These are phyloP conservation scores for Rhodotorula paludigena DNA, from an alignment of 768 basidiomycete genomes.

Conservation along the genomic window DNA sequence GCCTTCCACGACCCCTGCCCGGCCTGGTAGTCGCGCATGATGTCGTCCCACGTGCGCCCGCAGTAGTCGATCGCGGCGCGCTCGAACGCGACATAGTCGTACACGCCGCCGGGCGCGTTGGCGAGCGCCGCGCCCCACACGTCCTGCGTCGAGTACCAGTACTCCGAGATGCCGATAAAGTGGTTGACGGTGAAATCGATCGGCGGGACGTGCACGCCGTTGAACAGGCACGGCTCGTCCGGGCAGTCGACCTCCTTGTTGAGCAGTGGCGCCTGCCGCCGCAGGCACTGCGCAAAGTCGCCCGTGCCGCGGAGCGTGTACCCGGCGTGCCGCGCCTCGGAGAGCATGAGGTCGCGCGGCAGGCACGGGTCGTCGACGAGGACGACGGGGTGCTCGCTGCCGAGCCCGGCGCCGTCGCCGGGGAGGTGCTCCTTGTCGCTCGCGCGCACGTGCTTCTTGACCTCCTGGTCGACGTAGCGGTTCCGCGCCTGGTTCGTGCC, in stretches of 20 bases:
- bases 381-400: constrained; percentile 23
- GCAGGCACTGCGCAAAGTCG: constrained; percentile 78
- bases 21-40: constrained; percentile 61
- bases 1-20: constrained; percentile 56
- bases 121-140: constrained; percentile 73
- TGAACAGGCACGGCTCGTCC: constrained; percentile 82
- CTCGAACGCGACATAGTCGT: constrained; percentile 94
- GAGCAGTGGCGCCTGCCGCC: constrained; percentile 66
- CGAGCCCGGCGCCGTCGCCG: constrained; percentile 9
- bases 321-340: constrained; percentile 56
- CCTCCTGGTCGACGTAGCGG: constrained; percentile 70
- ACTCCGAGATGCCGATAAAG: constrained; percentile 96
- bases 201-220: constrained; percentile 84
- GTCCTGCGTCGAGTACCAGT: constrained; percentile 99
- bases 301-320: constrained; percentile 78
- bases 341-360: constrained; percentile 64
- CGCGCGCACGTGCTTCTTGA: constrained; percentile 46
- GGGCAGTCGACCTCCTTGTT: constrained; percentile 80
- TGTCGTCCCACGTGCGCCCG: constrained; percentile 67
- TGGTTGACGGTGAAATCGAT: constrained; percentile 90
- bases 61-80: constrained; percentile 85
- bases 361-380: constrained; percentile 82
- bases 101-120: constrained; percentile 58
- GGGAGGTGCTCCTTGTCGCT: constrained; percentile 28
- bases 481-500: constrained; percentile 96